Conservation (phyloP, 2,329 filamentous ascomycete species). For the Canariomyces notabilis region DNA sequence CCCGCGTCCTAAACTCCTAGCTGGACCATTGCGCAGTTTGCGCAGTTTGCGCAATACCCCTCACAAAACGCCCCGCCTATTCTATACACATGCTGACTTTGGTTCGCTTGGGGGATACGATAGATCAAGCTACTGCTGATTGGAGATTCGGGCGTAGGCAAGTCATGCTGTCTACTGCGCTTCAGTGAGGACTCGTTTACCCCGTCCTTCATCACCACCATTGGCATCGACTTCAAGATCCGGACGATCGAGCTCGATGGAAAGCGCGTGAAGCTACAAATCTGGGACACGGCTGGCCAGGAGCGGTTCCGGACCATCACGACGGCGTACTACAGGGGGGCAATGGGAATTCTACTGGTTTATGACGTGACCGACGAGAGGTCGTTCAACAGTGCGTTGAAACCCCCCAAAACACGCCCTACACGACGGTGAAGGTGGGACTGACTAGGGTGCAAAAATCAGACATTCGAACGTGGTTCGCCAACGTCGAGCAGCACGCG, state of each 20-base stretch:
- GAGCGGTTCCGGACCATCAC: slow-evolving; percentile 99
- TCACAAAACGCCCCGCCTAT: neutral
- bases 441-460: slow-evolving; percentile 5
- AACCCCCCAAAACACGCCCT: too few relatives aligned
- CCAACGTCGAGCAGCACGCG: slow-evolving; percentile 96
- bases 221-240: slow-evolving; percentile 99
- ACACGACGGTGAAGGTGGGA: too few relatives aligned
- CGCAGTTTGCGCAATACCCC: neutral
- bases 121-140: slow-evolving; percentile 97
- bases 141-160: slow-evolving; percentile 93
- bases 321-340: slow-evolving; percentile 95
- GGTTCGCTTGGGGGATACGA: neutral
- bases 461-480: slow-evolving; percentile 99
- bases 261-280: slow-evolving; percentile 98
- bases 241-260: slow-evolving; percentile 97
- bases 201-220: slow-evolving; percentile 96
- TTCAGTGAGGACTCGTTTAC: slow-evolving; percentile 98
- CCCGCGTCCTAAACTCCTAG: too few relatives aligned
- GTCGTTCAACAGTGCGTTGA: slow-evolving; percentile 86
- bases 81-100: slow-evolving; percentile 10
- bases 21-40: neutral
- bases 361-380: slow-evolving; percentile 98
- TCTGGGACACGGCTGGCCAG: slow-evolving; percentile 98
- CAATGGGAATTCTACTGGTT: slow-evolving; percentile 95
- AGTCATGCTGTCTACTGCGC: slow-evolving; percentile 92